phyloP scores from a whole-genome alignment of 2,329 filamentous ascomycete species.

The Phialophora chinensis region DNA sequence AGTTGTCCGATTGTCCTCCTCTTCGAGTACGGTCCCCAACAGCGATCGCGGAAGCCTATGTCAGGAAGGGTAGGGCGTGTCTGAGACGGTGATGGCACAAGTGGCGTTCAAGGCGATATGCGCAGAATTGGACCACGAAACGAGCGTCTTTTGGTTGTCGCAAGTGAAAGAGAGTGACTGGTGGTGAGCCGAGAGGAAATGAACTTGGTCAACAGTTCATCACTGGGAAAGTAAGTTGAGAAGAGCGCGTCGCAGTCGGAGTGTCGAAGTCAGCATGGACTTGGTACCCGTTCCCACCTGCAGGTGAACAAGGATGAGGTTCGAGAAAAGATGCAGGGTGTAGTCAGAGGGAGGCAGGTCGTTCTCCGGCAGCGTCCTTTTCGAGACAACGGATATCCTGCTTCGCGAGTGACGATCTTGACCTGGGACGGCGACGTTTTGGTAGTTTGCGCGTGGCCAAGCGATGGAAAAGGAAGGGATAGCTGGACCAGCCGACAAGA shows the following conservation, averaged over 20 bases:
- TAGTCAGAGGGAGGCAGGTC: constrained; percentile 15
- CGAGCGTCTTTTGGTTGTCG: constrained; percentile 19
- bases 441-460: constrained; percentile 14
- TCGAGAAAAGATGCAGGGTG: constrained; percentile 5
- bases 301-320: constrained; percentile 21
- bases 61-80: constrained; percentile 18
- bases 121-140: constrained; percentile 17
- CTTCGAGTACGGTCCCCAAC: constrained; percentile 15
- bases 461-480: constrained; percentile 15
- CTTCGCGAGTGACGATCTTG: constrained; percentile 11
- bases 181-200: constrained; percentile 6
- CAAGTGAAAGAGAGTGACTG: constrained; percentile 22
- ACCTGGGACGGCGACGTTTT: constrained; percentile 12
- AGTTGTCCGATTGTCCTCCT: constrained; percentile 12
- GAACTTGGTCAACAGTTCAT: constrained; percentile 23
- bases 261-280: constrained; percentile 14
- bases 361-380: constrained; percentile 5
- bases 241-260: constrained; percentile 20
- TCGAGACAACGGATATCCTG: constrained; percentile 1
- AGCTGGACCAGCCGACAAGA: constrained; percentile 31
- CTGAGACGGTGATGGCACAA: constrained; percentile 21
- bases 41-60: constrained; percentile 4
- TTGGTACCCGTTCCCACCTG: constrained; percentile 4
- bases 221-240: constrained; percentile 13
- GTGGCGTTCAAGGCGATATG: constrained; percentile 6